Evolutionary conservation across 75 land plant genomes (phyloP), one percentile per base, ranked within the genome.

Genomic region (Sequoiadendron giganteum): DNA sequence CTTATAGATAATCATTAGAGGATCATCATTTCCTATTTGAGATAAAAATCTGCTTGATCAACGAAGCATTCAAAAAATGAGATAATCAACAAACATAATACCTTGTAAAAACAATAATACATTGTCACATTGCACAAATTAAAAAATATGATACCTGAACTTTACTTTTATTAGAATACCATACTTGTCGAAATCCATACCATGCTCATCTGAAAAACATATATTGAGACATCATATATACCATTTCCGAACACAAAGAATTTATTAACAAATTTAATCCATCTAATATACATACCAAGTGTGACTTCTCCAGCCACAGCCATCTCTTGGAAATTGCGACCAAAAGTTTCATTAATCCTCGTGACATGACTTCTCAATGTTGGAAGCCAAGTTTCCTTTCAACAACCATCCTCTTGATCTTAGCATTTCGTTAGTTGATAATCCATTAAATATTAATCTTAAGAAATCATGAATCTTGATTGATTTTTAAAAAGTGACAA

Each of bases 251-350:
- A 21, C 19, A 85, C 10, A 45, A 14, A 39, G 3, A 10, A 43
- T 40, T 76, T 43, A 72, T n/a, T 10, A 21, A 40, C 30, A 13
- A 42, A 73, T 30, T 68, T 42, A 82, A 32, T 49, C n/a, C 4
- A 88, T n/a, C 32, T 65, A 11, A 10, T 72, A 10, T 30, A 32
- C 86, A 81, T 93, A 98, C 99, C 99, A 68, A 98, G 92, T 58
- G 89, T 91, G 45, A 98, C 96, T 91, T 98, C 99, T 83, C 99
- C 99, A 28, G 99, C 99, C 88, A 97, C 96, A 84, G 99, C 99
- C 99, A 98, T 98, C 84, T 98, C 99, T 88, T 88, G 89, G 87
- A 98, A 97, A 85, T 97, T 98, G 16, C 90, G 93, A 90, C 99
- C 90, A 86, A 98, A 98, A 38, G 96, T 96, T 30, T 91, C 94